Evolutionary conservation across 2,329 filamentous ascomycete species (phyloP), one percentile per base, ranked within the genome.

Genomic region (Purpureocillium takamizusanense): DNA sequence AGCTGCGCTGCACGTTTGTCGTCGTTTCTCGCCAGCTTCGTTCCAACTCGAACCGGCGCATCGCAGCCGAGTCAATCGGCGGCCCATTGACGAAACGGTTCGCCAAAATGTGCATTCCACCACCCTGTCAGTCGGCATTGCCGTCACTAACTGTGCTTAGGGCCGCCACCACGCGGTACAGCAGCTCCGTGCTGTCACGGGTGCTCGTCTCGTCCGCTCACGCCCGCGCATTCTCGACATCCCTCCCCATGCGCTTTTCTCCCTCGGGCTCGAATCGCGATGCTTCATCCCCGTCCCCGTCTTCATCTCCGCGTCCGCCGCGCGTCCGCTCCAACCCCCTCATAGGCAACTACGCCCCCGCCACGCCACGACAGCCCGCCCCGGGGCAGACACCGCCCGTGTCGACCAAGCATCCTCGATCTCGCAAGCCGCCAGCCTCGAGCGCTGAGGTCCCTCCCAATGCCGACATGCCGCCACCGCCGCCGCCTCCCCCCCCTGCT

Each of bases 191-290:
- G 55, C 51, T 60, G 47, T 51, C 51, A 17, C 51, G 55, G 45
- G 40, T 52, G 42, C 47, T 48, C 27, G 36, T 43, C 33, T 47
- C 51, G 28, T 49, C 52, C 40, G 42, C 13, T 27, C 42, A 36
- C 30, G 46, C 43, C 7, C 55, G 57, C 34, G 41, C 55, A 10
- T 59, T 61, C 42, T 56, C 59, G n/a, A 56, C 57, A 34, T 54
- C 55, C 5, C 40, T 56, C 17, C 47, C 52, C 36, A 36, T 58
- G 11, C 53, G 53, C 40, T 40, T 45, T 33, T 11, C 35, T 18
- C 36, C 47, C 36, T 46, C 48, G 4, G 35, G 31, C 27, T 21
- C 39, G 8, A 32, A 36, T 23, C 15, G 23, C 37, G 16, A 37
- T 30, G 12, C 31, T 6, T 13, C 11, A 6, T 13, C 31, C 29